A percentile compares a stretch with the other conserved stretches of the same genome.
These are phyloP conservation scores for Globisporangium nodosum DNA, from an alignment of 352 stramenopile species.

Conservation along the genomic window DNA sequence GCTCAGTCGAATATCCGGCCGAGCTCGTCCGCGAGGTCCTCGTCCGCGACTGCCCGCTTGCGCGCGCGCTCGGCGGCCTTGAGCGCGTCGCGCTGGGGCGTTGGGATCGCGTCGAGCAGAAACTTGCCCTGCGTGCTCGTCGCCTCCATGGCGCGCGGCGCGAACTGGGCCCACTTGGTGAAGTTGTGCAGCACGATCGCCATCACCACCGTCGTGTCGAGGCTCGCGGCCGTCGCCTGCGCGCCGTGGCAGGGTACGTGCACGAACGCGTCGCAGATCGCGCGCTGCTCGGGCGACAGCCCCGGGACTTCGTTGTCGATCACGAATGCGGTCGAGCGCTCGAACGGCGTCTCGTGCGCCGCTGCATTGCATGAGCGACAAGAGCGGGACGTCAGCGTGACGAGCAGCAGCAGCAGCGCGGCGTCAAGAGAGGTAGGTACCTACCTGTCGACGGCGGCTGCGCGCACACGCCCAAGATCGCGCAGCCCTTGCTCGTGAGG, in stretches of 20 bases:
- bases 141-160: slow-evolving; percentile 48
- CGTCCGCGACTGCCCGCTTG: slow-evolving; percentile 34
- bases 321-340: slow-evolving; percentile 61
- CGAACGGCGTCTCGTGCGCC: slow-evolving; percentile 39
- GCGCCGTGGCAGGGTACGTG: slow-evolving; percentile 50
- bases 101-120: slow-evolving; percentile 57
- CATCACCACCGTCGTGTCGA: slow-evolving; percentile 61
- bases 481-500: slow-evolving; percentile 47
- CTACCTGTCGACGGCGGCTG: slow-evolving; percentile 7
- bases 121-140: slow-evolving; percentile 78
- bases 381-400: not conserved
- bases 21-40: slow-evolving; percentile 39
- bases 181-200: slow-evolving; percentile 71
- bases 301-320: slow-evolving; percentile 65
- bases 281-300: slow-evolving; percentile 49
- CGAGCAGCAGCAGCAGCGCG: not conserved
- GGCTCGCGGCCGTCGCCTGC: slow-evolving; percentile 22
- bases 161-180: slow-evolving; percentile 51
- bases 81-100: slow-evolving; percentile 28
- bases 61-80: slow-evolving; percentile 43
- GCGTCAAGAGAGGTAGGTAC: not conserved
- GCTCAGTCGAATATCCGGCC: slow-evolving; percentile 42
- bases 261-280: slow-evolving; percentile 66
- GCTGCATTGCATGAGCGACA: slow-evolving; percentile 16
- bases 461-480: slow-evolving; percentile 45